Evolutionary conservation across 1,139 yeast genomes (phyloP), one percentile per base, ranked within the genome.

Genomic region (Yamadazyma kanchanaburiensis): DNA sequence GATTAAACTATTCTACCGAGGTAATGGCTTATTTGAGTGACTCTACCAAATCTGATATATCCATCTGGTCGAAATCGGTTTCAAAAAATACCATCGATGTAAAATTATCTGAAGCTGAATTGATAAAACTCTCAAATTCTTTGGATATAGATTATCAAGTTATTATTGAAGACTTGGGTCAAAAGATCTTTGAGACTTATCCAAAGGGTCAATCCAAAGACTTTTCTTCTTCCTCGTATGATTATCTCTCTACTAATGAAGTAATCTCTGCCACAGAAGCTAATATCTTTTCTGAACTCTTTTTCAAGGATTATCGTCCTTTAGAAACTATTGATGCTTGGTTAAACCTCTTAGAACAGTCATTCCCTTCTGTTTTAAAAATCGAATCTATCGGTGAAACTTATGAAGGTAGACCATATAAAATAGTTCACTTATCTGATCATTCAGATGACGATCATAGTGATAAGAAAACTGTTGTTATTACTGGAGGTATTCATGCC

Each of bases 401-500:
- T 0, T 75, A 56, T 47, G 94, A 87, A 55, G 84, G 85, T 12
- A 67, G 91, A 33, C 77, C 77, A 15, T 67, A 80, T 48, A 75
- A 74, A 30, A 84, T 84, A 0, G 58, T 86, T 19, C 85, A 84
- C 46, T 53, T 86, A 19, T 63, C 77, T 3, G 68, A 73, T 3
- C 73, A 72, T 21, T 55, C 55, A 9, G 67, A 61, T n/a, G 45
- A 53, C 21, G 65, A 69, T 20, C 80, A 77, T 28, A 43, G 48
- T 13, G 62, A 67, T 12, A 71, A 75, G 46, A 80, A 77, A 49
- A 83, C 94, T 0, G 70, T 88, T 28, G 83, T 87, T 1, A 65
- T 88, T 10, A 77, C 91, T 1, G 89, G 91, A 13, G 96, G 95
- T 1, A 70, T 82, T 2, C 96, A 88, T 55, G 94, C 95, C 0